Evolutionary conservation across 495 filamentous ascomycete genomes (phyloP), one percentile per base, ranked within the genome.

Genomic region (Daldinia grandis): DNA sequence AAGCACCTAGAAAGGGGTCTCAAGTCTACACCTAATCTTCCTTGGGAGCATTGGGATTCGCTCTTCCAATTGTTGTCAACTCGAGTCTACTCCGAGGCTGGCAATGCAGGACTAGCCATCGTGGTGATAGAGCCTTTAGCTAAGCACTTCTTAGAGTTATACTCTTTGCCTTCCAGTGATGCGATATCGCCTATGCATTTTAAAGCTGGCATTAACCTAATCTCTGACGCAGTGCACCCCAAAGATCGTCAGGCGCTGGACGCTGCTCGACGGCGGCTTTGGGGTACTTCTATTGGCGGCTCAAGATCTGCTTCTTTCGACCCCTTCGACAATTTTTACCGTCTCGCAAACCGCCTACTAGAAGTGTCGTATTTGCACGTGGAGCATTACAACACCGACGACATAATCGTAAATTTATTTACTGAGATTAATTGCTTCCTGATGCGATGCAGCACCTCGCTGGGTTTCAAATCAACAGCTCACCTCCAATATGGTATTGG

Each of bases 41-140:
- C 81, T 14, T 79, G 73, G 64, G 65, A 85, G 21, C 81, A 81
- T 27, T 95, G 92, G 92, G 79, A 85, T 58, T 74, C 81, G 5
- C 76, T 96, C 0, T 87, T 93, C 54, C 79, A 84, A 10, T 79
- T 83, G 2, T 82, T 92, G 17, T 79, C 86, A 14, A 79, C 81
- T n/a, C 84, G 86, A 53, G 85, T 91, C 10, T 84, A 83, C 53
- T 80, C 81, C 8, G 91, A 95, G 66, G 86, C 87, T 42, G 92
- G 93, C 5, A 88, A 92, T 63, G 84, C 82, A 5, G 87, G 85
- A 2, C 81, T 89, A 24, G 85, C 87, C 3, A 80, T 87, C 19
- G 83, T 87, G 28, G 82, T 92, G 12, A 81, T 93, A 28, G 93
- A 94, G 62, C 93, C 92, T 9, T 75, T 97, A 21, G 87, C 92